Evolutionary conservation across 1,284 basidiomycete species (phyloP).

Genomic region (Meripilus lineatus): DNA sequence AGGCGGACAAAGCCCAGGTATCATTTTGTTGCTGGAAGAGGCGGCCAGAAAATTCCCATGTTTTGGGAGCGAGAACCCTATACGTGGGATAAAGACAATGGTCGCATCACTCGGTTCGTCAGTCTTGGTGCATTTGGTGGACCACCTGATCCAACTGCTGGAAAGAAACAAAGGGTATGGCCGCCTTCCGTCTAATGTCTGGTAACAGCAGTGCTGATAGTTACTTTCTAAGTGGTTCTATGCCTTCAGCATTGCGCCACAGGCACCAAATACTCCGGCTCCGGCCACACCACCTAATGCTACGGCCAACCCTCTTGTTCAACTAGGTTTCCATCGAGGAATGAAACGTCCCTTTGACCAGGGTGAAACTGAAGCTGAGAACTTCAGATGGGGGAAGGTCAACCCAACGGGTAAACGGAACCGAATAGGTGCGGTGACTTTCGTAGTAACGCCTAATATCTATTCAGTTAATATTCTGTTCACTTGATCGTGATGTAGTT

Average conservation of each 20-base stretch:
- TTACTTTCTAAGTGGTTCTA: slow-evolving; percentile 63
- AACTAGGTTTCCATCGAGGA: slow-evolving; percentile 27
- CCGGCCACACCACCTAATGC: slow-evolving; percentile 54
- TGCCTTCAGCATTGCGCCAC: slow-evolving; percentile 60
- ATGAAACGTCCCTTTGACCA: slow-evolving; percentile 51
- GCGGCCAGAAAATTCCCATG: slow-evolving; percentile 38
- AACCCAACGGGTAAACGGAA: slow-evolving; percentile 51
- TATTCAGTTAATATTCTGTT: slow-evolving; percentile 2
- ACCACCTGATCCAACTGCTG: slow-evolving; percentile 35
- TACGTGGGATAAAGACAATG: slow-evolving; percentile 70
- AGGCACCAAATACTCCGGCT: slow-evolving; percentile 26
- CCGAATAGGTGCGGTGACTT: slow-evolving; percentile 40
- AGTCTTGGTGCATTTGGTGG: slow-evolving; percentile 85
- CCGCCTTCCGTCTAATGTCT: neutral
- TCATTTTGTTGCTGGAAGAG: slow-evolving; percentile 67
- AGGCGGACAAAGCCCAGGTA: slow-evolving; percentile 68
- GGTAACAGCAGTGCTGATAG: neutral
- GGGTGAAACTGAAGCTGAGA: slow-evolving; percentile 39
- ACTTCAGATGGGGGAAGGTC: slow-evolving; percentile 66
- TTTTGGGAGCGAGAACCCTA: slow-evolving; percentile 96
- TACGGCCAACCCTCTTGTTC: slow-evolving; percentile 71
- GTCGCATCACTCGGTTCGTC: slow-evolving; percentile 73
- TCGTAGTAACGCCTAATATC: neutral
- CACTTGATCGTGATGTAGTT: slow-evolving; percentile 16
- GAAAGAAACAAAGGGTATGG: slow-evolving; percentile 81